phyloP scores from a whole-genome alignment of 768 basidiomycete species.

The Hypsizygus marmoreus region DNA sequence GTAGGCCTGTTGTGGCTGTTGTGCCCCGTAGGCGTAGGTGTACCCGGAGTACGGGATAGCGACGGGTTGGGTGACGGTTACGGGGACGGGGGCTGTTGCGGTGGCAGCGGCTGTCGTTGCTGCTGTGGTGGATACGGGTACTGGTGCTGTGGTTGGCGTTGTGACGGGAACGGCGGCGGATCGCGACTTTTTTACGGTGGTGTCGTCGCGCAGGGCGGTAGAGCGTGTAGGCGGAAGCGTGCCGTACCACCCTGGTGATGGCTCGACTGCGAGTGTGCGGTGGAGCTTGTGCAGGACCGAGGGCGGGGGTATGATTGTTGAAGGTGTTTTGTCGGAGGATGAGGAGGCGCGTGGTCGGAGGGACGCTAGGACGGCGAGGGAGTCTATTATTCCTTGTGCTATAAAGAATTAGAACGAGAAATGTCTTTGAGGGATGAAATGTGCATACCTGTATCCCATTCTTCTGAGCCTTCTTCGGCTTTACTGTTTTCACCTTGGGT shows the following conservation, averaged over 20 bases:
- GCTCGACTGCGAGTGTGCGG: conserved; percentile 61
- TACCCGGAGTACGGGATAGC: conserved; percentile 33
- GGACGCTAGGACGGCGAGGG: conserved; percentile 66
- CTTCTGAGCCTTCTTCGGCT: conserved; percentile 72
- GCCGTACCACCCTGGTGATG: conserved; percentile 72
- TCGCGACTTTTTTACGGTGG: conserved; percentile 61
- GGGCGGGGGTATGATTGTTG: conserved; percentile 64
- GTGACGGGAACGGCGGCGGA: conserved; percentile 35
- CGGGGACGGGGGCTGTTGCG: conserved; percentile 22
- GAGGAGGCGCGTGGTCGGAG: conserved; percentile 69
- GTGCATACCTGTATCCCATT: conserved; percentile 77
- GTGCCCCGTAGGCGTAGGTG: conserved; percentile 33
- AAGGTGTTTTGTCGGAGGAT: conserved; percentile 42
- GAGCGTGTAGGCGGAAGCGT: conserved; percentile 60
- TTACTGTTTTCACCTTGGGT: conserved; percentile 41
- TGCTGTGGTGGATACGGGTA: conserved; percentile 25
- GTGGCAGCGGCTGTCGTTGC: conserved; percentile 21
- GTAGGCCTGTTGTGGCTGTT: no score
- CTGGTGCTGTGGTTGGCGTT: conserved; percentile 34
- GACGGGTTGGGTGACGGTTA: conserved; percentile 23
- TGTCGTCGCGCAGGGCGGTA: conserved; percentile 72
- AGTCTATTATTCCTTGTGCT: conserved; percentile 77
- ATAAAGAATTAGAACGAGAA: conserved; percentile 14
- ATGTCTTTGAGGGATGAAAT: conserved; percentile 7
- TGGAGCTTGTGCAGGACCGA: conserved; percentile 71